phyloP scores from a whole-genome alignment of 352 stramenopile genomes.

The Phytophthora uliginosa region DNA sequence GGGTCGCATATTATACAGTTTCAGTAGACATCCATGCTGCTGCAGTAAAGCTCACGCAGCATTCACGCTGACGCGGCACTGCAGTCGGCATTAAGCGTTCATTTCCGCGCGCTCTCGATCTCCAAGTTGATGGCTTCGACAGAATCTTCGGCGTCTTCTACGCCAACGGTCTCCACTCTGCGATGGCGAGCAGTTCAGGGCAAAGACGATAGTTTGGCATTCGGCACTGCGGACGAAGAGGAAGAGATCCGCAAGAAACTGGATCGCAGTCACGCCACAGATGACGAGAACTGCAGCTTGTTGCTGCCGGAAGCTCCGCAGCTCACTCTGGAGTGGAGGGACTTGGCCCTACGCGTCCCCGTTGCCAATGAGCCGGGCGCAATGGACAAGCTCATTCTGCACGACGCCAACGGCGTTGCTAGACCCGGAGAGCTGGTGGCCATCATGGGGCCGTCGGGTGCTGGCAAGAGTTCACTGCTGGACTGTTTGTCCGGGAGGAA shows the following conservation, averaged over 20 bases:
- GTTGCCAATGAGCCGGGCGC: slow-evolving; percentile 27
- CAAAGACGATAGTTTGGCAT: slow-evolving; percentile 6
- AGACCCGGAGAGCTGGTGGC: slow-evolving; percentile 59
- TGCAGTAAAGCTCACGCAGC: slow-evolving; percentile 21
- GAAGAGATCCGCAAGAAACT: slow-evolving; percentile 11
- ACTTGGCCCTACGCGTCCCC: slow-evolving; percentile 40
- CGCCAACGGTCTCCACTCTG: not conserved
- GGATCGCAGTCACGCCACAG: not conserved
- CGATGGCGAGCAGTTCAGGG: slow-evolving; percentile 18
- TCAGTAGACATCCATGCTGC: not conserved
- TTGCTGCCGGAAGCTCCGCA: slow-evolving; percentile 17
- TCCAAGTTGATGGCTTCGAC: slow-evolving; percentile 1
- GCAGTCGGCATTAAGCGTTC: not conserved
- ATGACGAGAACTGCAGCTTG: slow-evolving; percentile 4
- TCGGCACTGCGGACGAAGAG: slow-evolving; percentile 16
- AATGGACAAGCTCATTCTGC: slow-evolving; percentile 55
- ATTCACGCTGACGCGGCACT: not conserved
- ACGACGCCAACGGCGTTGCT: slow-evolving; percentile 51
- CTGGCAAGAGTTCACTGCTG: slow-evolving; percentile 93
- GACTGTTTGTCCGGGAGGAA: slow-evolving; percentile 93
- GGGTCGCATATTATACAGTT: not conserved
- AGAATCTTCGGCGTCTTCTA: not conserved
- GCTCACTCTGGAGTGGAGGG: slow-evolving; percentile 45
- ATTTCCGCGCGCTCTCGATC: not conserved
- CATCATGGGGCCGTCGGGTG: slow-evolving; percentile 71